Base-by-base conservation (phyloP, 164 flowering plant species). In the Chloranthus sessilifolius region DNA sequence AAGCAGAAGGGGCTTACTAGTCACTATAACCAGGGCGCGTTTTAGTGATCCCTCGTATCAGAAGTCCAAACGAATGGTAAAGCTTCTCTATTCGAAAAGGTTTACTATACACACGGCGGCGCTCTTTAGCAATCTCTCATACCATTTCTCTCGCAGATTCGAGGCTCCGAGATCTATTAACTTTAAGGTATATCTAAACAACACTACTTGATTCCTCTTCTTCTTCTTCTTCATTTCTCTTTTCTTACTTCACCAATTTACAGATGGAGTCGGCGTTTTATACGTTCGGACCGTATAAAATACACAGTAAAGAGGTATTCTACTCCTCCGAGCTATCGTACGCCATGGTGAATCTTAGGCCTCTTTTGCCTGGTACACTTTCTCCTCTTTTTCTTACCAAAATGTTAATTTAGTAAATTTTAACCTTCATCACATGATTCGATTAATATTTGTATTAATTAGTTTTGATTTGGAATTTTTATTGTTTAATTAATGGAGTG, bases 311-410 rank as follows among this genome's bases (percentile, higher is more conserved):
- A 45, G 91, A 88, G 65, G 85, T 88, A 5, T 88, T 85, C 57
- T 78, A 77, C 70, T 34, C 78, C 5, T 76, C 95, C 10, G 54
- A 61, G 25, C 84, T 83, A 30, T 88, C 97, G 3, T 88, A 53
- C 52, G 95, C 83, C 50, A 22, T 88, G 72, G 95, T 88, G 67
- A 88, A 88, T 52, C 74, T 88, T 36, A 87, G 88, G 56, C 95
- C 95, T 56, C 26, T 88, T 62, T 43, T 85, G 62, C 95, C 97
- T 61, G 96, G 95, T 84, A 59, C 8, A 44, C 41, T 15, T 26
- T 15, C 15, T 17, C 29, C 0, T 4, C 28, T 44, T 24, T 4
- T 19, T 27, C 20, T 43, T 16, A 22, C 17, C 7, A 15, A 38
- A 22, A 42, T 31, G 17, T 21, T 40, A 20, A 22, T 29, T 33